A percentile compares a stretch with the other conserved stretches of the same genome.
Conservation (phyloP, 169 alveolate species). For the Theileria annulata region DNA sequence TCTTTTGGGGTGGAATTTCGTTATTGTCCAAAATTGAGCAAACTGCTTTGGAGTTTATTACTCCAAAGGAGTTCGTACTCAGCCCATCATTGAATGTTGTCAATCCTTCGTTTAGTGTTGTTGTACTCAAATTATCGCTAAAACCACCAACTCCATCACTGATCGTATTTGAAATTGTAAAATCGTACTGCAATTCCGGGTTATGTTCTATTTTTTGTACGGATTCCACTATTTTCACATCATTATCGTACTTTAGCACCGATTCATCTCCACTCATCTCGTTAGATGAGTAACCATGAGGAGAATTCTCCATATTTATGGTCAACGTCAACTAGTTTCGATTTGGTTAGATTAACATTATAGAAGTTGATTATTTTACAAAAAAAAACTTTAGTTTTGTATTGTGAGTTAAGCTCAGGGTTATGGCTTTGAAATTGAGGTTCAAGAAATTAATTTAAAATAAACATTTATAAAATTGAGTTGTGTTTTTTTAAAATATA, state of each 20-base stretch:
- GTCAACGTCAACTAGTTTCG: not conserved
- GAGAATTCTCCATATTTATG: not conserved
- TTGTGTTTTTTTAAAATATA: no score
- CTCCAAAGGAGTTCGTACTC: slow-evolving; percentile 43
- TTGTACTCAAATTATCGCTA: not conserved
- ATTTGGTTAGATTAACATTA: not conserved
- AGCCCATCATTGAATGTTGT: slow-evolving; percentile 13
- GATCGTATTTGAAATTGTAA: not conserved
- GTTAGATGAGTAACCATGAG: not conserved
- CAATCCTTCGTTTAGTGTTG: not conserved
- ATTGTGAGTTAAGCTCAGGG: not conserved
- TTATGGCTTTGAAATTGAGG: not conserved
- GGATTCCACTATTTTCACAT: not conserved
- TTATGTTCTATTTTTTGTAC: not conserved
- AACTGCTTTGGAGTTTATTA: slow-evolving; percentile 28
- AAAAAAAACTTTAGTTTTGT: not conserved
- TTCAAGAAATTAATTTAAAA: not conserved
- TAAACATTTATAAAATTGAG: not conserved
- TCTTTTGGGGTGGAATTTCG: slow-evolving; percentile 9
- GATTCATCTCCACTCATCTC: not conserved
- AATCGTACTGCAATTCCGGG: not conserved
- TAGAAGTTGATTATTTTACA: not conserved
- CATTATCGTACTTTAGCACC: not conserved
- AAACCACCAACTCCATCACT: not conserved
- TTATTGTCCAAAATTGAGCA: slow-evolving; percentile 25